Conservation (phyloP, 2,329 filamentous ascomycete genomes). For the Colletotrichum lupini region DNA sequence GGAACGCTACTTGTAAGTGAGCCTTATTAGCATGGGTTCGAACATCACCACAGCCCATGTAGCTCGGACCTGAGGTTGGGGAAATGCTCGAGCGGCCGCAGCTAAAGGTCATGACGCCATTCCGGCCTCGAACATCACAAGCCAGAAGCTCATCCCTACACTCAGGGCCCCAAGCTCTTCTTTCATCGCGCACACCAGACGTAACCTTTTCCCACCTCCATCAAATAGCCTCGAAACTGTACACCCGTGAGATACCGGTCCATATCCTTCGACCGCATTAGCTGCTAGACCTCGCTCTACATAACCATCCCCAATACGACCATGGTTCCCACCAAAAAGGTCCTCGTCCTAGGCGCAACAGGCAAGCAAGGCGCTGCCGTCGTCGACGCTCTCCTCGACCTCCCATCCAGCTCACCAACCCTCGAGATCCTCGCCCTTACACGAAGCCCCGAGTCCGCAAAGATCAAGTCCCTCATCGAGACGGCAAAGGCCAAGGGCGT, state of each 20-base stretch:
- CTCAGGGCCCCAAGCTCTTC: neutral
- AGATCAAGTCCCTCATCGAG: conserved; percentile 33
- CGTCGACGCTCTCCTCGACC: conserved; percentile 45
- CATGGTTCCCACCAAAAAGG: conserved; percentile 41
- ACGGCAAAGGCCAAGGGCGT: conserved; percentile 18
- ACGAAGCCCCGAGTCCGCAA: conserved; percentile 18
- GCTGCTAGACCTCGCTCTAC: neutral
- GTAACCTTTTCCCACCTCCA: neutral
- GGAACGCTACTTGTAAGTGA: neutral
- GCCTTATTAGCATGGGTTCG: neutral
- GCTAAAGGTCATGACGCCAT: conserved; percentile 24
- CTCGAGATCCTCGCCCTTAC: conserved; percentile 35
- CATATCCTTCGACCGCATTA: neutral
- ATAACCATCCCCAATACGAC: neutral
- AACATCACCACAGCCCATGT: neutral
- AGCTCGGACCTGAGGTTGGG: conserved; percentile 32
- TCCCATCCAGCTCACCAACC: conserved; percentile 5
- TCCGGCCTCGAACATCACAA: neutral
- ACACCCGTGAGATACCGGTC: neutral
- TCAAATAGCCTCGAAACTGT: neutral
- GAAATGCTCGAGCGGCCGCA: conserved; percentile 17
- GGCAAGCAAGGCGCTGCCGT: conserved; percentile 60
- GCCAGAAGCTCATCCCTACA: conserved; percentile 19
- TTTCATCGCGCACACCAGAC: neutral
- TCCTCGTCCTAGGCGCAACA: conserved; percentile 59